A percentile compares a stretch with the other conserved stretches of the same genome.
Evolutionary conservation across 176 grass and related monocot genomes (phyloP).

Genomic region (Eremochloa ophiuroides): DNA sequence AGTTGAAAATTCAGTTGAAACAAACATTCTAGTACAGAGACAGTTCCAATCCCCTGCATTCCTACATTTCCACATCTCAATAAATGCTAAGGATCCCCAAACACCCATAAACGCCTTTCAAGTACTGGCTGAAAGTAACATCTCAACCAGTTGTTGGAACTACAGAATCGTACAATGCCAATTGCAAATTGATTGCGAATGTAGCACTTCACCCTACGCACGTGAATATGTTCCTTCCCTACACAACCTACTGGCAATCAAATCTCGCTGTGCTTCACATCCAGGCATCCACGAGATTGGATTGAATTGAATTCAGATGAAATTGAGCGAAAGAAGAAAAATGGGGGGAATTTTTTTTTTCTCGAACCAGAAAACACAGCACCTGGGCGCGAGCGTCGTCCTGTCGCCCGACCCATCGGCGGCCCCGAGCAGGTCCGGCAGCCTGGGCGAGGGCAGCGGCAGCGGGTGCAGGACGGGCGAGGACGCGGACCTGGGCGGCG

Average conservation of each 20-base stretch:
- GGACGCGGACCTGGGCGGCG: conserved; percentile 50
- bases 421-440: background rate
- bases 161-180: background rate
- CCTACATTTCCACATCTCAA: background rate
- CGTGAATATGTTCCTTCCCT: background rate
- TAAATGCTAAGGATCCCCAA: background rate
- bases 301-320: background rate
- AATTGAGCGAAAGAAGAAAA: background rate
- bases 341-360: background rate
- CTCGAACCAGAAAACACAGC: background rate
- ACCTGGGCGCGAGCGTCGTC: conserved; percentile 26
- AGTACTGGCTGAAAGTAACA: background rate
- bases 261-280: background rate
- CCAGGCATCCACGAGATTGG: background rate
- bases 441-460: conserved; percentile 55
- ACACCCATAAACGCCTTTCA: background rate
- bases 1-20: background rate
- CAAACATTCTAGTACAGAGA: conserved; percentile 14
- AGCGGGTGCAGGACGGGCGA: conserved; percentile 52
- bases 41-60: background rate
- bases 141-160: background rate
- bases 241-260: background rate
- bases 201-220: background rate
- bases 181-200: background rate
- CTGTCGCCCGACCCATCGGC: conserved; percentile 27